These are phyloP conservation scores for Neofusicoccum parvum DNA, from an alignment of 2,329 filamentous ascomycete species.

Conservation along the genomic window DNA sequence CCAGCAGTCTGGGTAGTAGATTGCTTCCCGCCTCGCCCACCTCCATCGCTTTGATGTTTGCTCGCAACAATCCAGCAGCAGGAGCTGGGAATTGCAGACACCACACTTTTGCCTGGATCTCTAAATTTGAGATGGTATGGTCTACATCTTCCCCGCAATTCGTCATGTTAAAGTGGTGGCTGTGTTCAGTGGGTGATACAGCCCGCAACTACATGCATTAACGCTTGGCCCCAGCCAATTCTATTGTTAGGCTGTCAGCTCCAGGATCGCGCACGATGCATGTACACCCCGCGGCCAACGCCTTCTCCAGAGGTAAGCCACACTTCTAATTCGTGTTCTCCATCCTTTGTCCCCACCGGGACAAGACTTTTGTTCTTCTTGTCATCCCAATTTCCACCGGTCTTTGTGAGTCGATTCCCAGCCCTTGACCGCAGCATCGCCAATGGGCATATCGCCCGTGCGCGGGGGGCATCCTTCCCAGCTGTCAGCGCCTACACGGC, in stretches of 20 bases:
- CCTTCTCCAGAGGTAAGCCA: neutral
- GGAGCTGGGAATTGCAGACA: too few species aligned
- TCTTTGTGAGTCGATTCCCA: slow-evolving; percentile 6
- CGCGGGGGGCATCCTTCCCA: neutral
- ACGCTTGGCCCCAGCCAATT: neutral
- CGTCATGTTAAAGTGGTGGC: neutral
- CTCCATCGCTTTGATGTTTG: neutral
- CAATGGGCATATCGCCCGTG: neutral
- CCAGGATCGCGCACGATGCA: neutral
- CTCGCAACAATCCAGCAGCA: neutral
- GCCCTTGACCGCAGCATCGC: neutral
- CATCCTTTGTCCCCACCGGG: neutral
- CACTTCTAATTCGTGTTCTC: neutral
- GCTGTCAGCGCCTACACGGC: neutral
- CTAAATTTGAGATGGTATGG: neutral
- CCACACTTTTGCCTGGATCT: neutral
- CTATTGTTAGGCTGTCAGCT: slow-evolving; percentile 15
- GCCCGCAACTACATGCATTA: neutral
- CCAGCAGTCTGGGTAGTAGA: neutral
- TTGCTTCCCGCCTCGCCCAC: neutral
- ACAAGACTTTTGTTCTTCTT: neutral
- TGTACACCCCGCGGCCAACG: neutral
- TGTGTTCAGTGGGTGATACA: neutral
- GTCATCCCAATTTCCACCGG: slow-evolving; percentile 3
- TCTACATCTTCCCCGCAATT: neutral